Percentiles rank a stretch among this genome's conserved stretches.
These are phyloP conservation scores for Cordyceps tenuipes DNA, from an alignment of 2,329 filamentous ascomycete species.

Conservation along the genomic window DNA sequence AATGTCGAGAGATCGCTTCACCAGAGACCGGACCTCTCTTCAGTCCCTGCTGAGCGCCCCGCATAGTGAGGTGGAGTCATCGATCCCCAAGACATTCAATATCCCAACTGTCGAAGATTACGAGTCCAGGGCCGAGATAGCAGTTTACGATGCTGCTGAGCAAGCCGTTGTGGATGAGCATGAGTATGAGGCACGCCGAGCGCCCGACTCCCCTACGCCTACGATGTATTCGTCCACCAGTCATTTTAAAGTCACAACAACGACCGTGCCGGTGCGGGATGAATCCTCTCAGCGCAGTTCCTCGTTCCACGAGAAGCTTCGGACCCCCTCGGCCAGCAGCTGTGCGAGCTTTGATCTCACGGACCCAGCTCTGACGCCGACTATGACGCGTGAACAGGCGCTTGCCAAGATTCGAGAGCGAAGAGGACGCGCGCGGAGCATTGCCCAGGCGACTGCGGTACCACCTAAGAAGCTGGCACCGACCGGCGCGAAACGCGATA, in stretches of 20 bases:
- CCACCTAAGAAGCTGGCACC: constrained; percentile 45
- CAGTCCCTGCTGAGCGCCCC: constrained; percentile 54
- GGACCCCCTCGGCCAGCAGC: constrained; percentile 35
- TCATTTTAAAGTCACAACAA: constrained; percentile 40
- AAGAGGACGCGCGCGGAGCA: constrained; percentile 60
- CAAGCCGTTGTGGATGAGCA: constrained; percentile 6
- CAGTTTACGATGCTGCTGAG: neutral
- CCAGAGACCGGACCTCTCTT: constrained; percentile 48
- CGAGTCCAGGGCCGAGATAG: constrained; percentile 6
- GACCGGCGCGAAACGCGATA: constrained; percentile 33
- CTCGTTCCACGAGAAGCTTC: constrained; percentile 36
- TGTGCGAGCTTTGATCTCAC: constrained; percentile 41
- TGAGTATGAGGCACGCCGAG: constrained; percentile 7
- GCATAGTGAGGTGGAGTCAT: constrained; percentile 28
- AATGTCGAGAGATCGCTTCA: constrained; percentile 44
- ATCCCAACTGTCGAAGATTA: constrained; percentile 27
- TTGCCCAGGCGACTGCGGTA: constrained; percentile 50
- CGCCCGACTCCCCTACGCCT: constrained; percentile 33
- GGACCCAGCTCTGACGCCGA: constrained; percentile 53
- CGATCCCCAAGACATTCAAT: constrained; percentile 32
- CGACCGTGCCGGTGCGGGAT: constrained; percentile 44
- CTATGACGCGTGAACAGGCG: constrained; percentile 65
- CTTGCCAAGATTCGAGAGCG: constrained; percentile 67
- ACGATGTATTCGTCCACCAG: constrained; percentile 27
- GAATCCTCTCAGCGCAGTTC: constrained; percentile 30